Evolutionary conservation across 345 rosid genomes (phyloP).

Genomic region (Melaleuca quinquenervia): DNA sequence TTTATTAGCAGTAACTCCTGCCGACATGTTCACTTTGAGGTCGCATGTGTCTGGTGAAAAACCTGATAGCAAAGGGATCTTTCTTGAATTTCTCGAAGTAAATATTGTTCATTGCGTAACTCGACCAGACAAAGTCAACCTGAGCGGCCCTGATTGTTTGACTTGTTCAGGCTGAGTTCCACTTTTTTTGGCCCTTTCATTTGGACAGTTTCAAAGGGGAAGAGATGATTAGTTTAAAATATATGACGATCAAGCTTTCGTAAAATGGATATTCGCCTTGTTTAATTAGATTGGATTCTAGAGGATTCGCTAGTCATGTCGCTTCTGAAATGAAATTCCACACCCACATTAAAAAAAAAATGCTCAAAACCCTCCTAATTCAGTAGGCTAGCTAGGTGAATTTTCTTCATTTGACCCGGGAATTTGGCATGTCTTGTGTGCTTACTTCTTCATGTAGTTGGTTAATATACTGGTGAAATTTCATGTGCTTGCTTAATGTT

Average conservation of each 20-base stretch:
- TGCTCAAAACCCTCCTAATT: background rate
- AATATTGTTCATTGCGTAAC: background rate
- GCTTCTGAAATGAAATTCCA: background rate
- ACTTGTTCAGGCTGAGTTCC: background rate
- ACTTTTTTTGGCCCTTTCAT: background rate
- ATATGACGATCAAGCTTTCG: background rate
- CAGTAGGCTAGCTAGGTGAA: background rate
- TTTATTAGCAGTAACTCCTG: background rate
- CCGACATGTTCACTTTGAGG: background rate
- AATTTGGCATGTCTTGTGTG: background rate
- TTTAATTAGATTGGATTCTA: background rate
- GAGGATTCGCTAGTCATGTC: background rate
- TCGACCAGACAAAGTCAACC: background rate
- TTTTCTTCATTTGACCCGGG: background rate
- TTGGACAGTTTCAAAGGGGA: background rate
- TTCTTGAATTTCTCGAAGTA: background rate
- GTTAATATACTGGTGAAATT: background rate
- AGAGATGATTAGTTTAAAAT: background rate
- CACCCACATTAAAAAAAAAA: background rate
- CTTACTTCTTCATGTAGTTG: background rate
- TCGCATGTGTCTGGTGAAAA: background rate
- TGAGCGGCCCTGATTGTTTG: conserved; percentile 5
- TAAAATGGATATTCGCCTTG: background rate
- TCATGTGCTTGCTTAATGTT: background rate
- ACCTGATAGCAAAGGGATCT: background rate